Evolutionary conservation across 2,329 filamentous ascomycete species (phyloP), one percentile per base, ranked within the genome.

Genomic region (Tolypocladium capitatum): DNA sequence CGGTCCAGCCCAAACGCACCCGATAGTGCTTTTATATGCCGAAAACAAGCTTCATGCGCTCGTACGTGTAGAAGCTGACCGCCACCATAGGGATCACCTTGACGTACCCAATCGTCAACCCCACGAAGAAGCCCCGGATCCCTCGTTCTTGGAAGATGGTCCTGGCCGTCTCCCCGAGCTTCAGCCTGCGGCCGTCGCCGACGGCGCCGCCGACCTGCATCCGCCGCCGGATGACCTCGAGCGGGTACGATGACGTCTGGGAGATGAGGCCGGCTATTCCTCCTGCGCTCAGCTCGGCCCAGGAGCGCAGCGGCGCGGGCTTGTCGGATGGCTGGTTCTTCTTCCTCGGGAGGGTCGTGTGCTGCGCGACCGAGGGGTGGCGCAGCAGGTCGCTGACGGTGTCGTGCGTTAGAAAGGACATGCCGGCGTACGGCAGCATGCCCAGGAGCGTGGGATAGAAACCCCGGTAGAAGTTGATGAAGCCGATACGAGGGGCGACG

Each of bases 201-300:
- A 97, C 88, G 0, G 91, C 90, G 11, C 91, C 92, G 43, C 88
- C 86, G 14, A 98, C 92, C 63, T 98, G 92, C 91, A 98, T 97
- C 43, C 92, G 76, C 53, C 92, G 76, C 51, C 92, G 74, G 49
- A 97, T 84, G 16, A 98, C 87, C 65, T 98, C 92, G 3, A 98
- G 73, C 5, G 92, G 92, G 63, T 98, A 98, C 16, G 90, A 94
- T 0, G 83, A 80, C 0, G 91, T 95, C 66, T 98, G 92, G 8
- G 88, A 90, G 1, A 96, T 80, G 51, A 95, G 71, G 2, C 92
- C 92, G 0, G 92, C 90, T 10, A 92, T 64, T 1, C 90, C 92
- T 43, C 92, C 92, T 0, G 89, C 82, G 3, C 76, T 74, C 6
- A 98, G 76, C 65, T 97, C 87, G 0, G 92, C 92, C 77, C 89